phyloP scores from a whole-genome alignment of 108 stramenopile genomes.

The Conticribra weissflogii region DNA sequence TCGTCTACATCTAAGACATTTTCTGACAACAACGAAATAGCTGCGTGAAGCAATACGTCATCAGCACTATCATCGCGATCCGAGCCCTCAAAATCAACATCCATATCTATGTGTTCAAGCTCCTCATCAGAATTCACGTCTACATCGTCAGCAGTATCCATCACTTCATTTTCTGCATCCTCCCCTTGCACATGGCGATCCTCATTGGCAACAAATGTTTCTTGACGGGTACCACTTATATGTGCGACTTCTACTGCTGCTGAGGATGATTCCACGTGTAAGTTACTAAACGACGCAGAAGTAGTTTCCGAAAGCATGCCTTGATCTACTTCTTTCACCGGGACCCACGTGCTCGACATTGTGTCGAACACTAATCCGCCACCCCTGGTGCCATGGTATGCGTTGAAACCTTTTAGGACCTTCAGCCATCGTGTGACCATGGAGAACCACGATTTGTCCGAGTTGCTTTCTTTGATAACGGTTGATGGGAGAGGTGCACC shows the following conservation, averaged over 20 bases:
- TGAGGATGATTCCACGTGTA: constrained; percentile 47
- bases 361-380: constrained; percentile 45
- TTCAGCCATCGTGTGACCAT: constrained; percentile 71
- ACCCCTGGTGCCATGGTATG: constrained; percentile 81
- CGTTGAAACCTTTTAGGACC: constrained; percentile 55
- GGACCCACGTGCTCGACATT: constrained; percentile 32
- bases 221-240: constrained; percentile 16
- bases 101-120: constrained; percentile 49
- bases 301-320: constrained; percentile 4
- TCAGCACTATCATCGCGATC: constrained; percentile 2
- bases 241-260: constrained; percentile 48
- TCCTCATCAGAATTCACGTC: constrained; percentile 39
- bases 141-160: constrained; percentile 52
- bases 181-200: constrained; percentile 15
- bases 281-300: constrained; percentile 22
- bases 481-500: constrained; percentile 75
- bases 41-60: constrained; percentile 3
- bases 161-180: constrained; percentile 59
- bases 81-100: constrained; percentile 35
- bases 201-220: constrained; percentile 31
- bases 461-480: constrained; percentile 36
- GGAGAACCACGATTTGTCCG: constrained; percentile 47
- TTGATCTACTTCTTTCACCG: background rate
- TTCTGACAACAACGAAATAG: constrained; percentile 12
- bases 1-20: constrained; percentile 37